Conservation (phyloP, 1,284 basidiomycete species). For the Phaffia rhodozyma region DNA sequence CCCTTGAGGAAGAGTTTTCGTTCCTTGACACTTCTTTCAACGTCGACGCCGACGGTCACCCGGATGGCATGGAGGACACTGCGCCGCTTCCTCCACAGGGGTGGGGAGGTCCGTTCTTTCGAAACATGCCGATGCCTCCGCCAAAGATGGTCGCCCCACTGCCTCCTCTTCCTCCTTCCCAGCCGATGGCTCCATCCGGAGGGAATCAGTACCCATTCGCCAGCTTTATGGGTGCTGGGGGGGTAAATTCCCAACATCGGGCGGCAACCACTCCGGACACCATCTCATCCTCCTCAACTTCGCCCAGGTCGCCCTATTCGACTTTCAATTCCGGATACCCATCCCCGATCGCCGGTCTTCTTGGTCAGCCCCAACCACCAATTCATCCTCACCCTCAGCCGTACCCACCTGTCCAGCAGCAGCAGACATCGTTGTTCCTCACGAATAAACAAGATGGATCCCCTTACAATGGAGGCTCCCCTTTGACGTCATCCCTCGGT, state of each 20-base stretch:
- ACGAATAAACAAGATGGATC: too few relatives aligned
- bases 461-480: not conserved
- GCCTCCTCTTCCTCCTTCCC: not conserved
- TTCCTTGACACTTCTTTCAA: constrained; percentile 16
- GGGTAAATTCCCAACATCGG: not conserved
- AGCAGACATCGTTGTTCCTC: not conserved
- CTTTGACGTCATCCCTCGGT: not conserved
- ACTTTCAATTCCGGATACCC: not conserved
- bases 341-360: constrained; percentile 2
- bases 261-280: constrained; percentile 3
- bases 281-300: constrained; percentile 11
- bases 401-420: not conserved
- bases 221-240: not conserved
- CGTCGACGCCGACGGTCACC: constrained; percentile 11
- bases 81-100: constrained; percentile 8
- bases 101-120: constrained; percentile 17
- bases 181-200: not conserved
- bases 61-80: not conserved
- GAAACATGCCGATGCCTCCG: constrained; percentile 13
- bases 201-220: not conserved
- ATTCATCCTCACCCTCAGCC: not conserved
- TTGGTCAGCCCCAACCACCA: not conserved
- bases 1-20: constrained; percentile 19
- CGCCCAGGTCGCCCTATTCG: constrained; percentile 11
- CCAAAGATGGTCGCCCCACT: not conserved